phyloP scores from a whole-genome alignment of 2,329 filamentous ascomycete species.

The Cladorrhinum sp. region DNA sequence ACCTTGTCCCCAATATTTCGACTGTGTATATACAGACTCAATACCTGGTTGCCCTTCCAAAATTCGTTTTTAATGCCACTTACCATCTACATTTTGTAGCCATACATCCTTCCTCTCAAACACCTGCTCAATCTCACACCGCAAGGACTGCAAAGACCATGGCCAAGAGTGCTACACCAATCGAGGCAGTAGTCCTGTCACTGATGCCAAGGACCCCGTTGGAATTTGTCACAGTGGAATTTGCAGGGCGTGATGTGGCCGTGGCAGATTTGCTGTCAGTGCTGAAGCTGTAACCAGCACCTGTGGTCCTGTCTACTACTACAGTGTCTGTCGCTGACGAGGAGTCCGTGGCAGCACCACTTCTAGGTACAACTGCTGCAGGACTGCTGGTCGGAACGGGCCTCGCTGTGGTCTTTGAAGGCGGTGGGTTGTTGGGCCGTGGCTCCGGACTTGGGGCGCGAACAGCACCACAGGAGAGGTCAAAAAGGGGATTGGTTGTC shows the following conservation, averaged over 20 bases:
- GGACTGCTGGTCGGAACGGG: background rate
- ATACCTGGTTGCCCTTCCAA: constrained; percentile 7
- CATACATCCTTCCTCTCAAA: background rate
- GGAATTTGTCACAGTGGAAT: constrained; percentile 5
- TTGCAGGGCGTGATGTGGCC: constrained; percentile 1
- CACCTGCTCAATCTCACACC: constrained; percentile 27
- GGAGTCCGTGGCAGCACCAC: background rate
- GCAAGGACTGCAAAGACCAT: constrained; percentile 33
- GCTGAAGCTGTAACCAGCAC: constrained; percentile 14
- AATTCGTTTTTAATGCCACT: constrained; percentile 6
- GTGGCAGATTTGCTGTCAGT: constrained; percentile 24
- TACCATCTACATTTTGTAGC: background rate
- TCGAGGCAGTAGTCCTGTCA: constrained; percentile 32
- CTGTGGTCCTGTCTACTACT: background rate
- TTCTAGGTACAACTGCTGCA: too few species aligned
- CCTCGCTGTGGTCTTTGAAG: too few species aligned
- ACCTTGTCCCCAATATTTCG: background rate
- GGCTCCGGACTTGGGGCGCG: constrained; percentile 10
- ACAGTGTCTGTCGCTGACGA: background rate
- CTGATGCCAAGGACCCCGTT: constrained; percentile 24
- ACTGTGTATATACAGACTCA: background rate
- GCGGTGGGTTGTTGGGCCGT: background rate
- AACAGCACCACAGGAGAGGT: constrained; percentile 51
- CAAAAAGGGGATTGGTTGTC: constrained; percentile 55
- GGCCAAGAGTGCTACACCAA: constrained; percentile 32